phyloP scores from a whole-genome alignment of 306 rosid species.

The Vicia villosa region DNA sequence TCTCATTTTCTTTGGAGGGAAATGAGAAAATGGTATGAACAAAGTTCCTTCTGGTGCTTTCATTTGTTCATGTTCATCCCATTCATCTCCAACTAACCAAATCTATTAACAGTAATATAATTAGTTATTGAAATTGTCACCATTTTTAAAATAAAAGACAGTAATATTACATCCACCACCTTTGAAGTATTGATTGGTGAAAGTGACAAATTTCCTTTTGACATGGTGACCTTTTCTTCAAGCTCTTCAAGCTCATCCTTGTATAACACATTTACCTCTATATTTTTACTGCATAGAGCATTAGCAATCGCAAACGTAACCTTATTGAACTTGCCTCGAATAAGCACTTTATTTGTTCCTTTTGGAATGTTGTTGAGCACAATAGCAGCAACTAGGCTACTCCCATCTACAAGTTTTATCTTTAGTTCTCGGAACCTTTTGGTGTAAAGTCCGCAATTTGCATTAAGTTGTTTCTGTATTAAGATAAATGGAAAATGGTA shows the following conservation, averaged over 20 bases:
- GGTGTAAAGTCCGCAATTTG: slow-evolving; percentile 50
- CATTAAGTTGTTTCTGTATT: slow-evolving; percentile 52
- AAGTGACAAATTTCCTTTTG: slow-evolving; percentile 30
- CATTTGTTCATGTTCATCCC: slow-evolving; percentile 52
- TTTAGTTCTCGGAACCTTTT: slow-evolving; percentile 51
- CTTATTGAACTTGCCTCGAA: slow-evolving; percentile 56
- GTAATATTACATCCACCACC: slow-evolving; percentile 32
- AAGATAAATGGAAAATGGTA: too few species aligned
- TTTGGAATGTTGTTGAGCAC: slow-evolving; percentile 58
- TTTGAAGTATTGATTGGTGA: slow-evolving; percentile 43
- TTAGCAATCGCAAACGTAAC: slow-evolving; percentile 22
- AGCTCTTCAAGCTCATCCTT: slow-evolving; percentile 51
- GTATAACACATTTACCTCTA: slow-evolving; percentile 45
- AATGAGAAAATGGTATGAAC: slow-evolving; percentile 67
- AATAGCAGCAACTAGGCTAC: slow-evolving; percentile 59
- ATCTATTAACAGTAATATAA: background rate
- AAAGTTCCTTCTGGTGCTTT: slow-evolving; percentile 61
- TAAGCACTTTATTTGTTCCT: slow-evolving; percentile 55
- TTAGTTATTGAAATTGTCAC: background rate
- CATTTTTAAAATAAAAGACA: background rate
- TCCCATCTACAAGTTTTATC: slow-evolving; percentile 78
- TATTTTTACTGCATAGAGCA: slow-evolving; percentile 36
- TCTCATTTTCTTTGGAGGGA: slow-evolving; percentile 58
- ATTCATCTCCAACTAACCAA: slow-evolving; percentile 61
- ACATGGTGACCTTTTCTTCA: slow-evolving; percentile 22